Conservation (phyloP, 148 eudicot species). For the Vaccinium myrtillus region DNA sequence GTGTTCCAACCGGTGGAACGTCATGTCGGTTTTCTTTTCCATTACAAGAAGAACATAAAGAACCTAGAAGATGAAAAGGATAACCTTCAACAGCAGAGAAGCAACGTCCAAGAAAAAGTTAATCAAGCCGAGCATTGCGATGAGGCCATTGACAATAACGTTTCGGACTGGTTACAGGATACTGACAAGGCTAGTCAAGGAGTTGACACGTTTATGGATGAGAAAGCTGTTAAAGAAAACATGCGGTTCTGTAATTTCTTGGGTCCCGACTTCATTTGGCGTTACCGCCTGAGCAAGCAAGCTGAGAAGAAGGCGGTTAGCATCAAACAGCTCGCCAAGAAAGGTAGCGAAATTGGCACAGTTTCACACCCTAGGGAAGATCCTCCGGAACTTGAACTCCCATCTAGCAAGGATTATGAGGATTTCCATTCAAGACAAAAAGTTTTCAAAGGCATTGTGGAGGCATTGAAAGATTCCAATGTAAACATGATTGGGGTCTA, state of each 20-base stretch:
- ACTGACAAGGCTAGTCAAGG: not conserved
- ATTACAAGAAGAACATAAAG: not conserved
- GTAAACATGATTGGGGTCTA: slow-evolving; percentile 6
- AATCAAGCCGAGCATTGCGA: not conserved
- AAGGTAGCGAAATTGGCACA: not conserved
- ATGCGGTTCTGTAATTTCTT: not conserved
- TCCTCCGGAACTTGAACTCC: not conserved
- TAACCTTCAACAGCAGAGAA: not conserved
- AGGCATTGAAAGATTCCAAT: not conserved
- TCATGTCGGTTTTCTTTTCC: not conserved
- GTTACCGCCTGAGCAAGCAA: not conserved
- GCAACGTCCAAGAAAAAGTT: not conserved
- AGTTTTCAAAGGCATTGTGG: not conserved
- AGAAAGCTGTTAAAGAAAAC: not conserved
- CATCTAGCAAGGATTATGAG: not conserved
- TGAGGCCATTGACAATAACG: not conserved
- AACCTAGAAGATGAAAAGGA: not conserved
- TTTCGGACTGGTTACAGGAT: not conserved
- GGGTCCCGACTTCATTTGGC: not conserved
- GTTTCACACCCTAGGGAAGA: not conserved
- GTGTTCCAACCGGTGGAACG: not conserved
- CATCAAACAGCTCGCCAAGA: not conserved
- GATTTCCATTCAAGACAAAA: not conserved
- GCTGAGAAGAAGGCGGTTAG: not conserved
- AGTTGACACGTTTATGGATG: not conserved